A percentile compares a stretch with the other conserved stretches of the same genome.
These are phyloP conservation scores for Apiotrichum veenhuisii DNA, from an alignment of 1,284 basidiomycete species.

Conservation along the genomic window DNA sequence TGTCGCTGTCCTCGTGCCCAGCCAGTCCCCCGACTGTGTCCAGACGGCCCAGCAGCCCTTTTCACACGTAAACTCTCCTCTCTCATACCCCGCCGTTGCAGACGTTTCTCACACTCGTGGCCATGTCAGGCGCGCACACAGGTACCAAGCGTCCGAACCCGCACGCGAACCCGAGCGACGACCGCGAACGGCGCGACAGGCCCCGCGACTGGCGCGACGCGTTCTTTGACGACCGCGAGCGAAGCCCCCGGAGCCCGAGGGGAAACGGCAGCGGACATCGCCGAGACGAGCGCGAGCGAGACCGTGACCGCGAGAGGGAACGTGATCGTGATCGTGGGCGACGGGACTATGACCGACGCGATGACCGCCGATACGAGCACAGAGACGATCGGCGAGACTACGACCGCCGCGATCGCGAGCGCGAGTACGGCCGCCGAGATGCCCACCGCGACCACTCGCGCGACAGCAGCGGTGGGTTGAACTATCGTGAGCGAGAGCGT, in stretches of 20 bases:
- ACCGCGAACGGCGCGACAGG: conserved; percentile 56
- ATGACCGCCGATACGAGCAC: not conserved
- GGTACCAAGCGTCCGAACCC: conserved; percentile 12
- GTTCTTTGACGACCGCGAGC: conserved; percentile 53
- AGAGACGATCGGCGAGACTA: conserved; percentile 17
- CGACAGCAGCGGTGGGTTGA: not conserved
- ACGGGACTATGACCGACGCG: conserved; percentile 3
- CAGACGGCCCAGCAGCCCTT: not conserved
- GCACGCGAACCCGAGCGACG: conserved; percentile 3
- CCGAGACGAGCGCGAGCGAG: conserved; percentile 15
- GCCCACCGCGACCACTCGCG: conserved; percentile 10
- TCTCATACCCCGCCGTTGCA: not conserved
- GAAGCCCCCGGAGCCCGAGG: conserved; percentile 4
- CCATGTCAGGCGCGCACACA: conserved; percentile 8
- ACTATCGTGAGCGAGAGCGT: conserved; percentile 29
- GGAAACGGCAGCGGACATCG: conserved; percentile 7
- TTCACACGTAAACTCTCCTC: conserved; percentile 13
- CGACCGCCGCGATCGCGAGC: too few relatives aligned
- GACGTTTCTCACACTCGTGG: conserved; percentile 19
- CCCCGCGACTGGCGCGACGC: conserved; percentile 72
- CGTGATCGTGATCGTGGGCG: conserved; percentile 5
- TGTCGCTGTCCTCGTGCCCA: not conserved
- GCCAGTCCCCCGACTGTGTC: not conserved
- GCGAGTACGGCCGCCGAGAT: conserved; percentile 7
- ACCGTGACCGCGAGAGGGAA: conserved; percentile 5